Percentiles rank a stretch among this genome's conserved stretches.
Conservation (phyloP, 352 stramenopile species). For the Phytophthora fragariae region DNA sequence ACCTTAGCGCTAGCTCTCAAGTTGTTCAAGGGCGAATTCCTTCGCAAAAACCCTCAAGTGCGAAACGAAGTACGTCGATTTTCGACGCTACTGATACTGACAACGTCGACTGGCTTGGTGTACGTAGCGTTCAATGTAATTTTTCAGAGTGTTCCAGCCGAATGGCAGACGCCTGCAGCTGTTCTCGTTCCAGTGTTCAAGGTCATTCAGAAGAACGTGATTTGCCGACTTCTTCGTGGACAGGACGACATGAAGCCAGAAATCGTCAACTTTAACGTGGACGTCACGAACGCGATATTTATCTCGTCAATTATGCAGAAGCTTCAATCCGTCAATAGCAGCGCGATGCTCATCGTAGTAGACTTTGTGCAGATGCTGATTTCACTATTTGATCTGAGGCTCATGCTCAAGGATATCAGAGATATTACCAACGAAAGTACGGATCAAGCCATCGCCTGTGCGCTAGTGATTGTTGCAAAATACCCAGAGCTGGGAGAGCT, state of each 20-base stretch:
- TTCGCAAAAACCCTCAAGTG: slow-evolving; percentile 15
- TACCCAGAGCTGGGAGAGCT: slow-evolving; percentile 19
- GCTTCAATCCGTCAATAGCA: slow-evolving; percentile 31
- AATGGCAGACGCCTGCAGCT: slow-evolving; percentile 16
- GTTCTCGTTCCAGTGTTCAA: slow-evolving; percentile 23
- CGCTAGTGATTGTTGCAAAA: slow-evolving; percentile 8
- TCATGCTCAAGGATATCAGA: slow-evolving; percentile 26
- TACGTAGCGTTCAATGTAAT: slow-evolving; percentile 19
- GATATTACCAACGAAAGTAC: slow-evolving; percentile 11
- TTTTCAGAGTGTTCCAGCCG: slow-evolving; percentile 11
- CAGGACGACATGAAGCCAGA: slow-evolving; percentile 45
- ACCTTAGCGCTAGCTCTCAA: slow-evolving; percentile 17
- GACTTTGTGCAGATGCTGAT: slow-evolving; percentile 43
- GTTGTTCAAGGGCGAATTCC: slow-evolving; percentile 18
- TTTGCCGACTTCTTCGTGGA: slow-evolving; percentile 18
- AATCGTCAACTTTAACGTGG: slow-evolving; percentile 53
- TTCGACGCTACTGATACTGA: slow-evolving; percentile 16
- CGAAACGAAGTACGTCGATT: slow-evolving; percentile 22
- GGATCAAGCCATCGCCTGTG: slow-evolving; percentile 18
- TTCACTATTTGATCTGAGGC: slow-evolving; percentile 31
- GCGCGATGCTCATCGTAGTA: slow-evolving; percentile 35
- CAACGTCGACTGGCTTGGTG: slow-evolving; percentile 2
- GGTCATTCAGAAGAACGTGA: slow-evolving; percentile 21
- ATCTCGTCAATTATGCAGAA: slow-evolving; percentile 51
- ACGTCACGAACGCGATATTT: slow-evolving; percentile 57